Base-by-base conservation (phyloP, 371 early-diverging fungal species). In the Umbelopsis sp. region DNA sequence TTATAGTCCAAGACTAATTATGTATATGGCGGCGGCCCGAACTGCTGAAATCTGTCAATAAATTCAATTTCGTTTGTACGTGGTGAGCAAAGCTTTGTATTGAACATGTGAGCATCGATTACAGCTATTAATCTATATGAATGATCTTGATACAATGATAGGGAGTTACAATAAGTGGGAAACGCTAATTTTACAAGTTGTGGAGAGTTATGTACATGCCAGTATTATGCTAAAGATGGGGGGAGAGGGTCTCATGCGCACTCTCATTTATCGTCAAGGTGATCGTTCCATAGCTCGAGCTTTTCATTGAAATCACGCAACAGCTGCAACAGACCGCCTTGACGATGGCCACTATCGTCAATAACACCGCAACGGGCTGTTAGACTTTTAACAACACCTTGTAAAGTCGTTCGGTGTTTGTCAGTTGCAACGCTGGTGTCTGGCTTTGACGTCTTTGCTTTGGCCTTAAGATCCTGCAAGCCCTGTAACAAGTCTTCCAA, bases 221-320 rank as follows among this genome's bases (percentile, higher is more conserved):
- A 53, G 20, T 22, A 10, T 45, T 45, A 20, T 48, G 48, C 48
- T n/a, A 48, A 12, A 48, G 7, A 1, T 16, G 48, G 20, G 29
- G 37, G 18, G 16, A 57, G 25, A 35, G 57, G 9, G 10, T 25
- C 24, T 57, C 18, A 57, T 29, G 57, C 29, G 29, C 37, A 35
- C 57, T 14, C 18, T 16, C 32, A 35, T 35, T 57, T 37, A 14
- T 16, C 35, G 5, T 35, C 57, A 29, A 57, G 57, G 18, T 57
- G 35, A 35, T 9, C 16, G 14, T 57, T 57, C 57, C 57, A 57
- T 6, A 57, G 57, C 35, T 57, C 57, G 7, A 57, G n/a, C 35
- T 57, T 57, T 35, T 37, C 12, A 35, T 57, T 57, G 18, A 57
- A 57, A 57, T 57, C 35, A 57, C 57, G 57, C 29, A 57, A 29